Percentiles rank a stretch among this genome's conserved stretches.
These are phyloP conservation scores for Tuber borchii DNA, from an alignment of 495 filamentous ascomycete species.

Conservation along the genomic window DNA sequence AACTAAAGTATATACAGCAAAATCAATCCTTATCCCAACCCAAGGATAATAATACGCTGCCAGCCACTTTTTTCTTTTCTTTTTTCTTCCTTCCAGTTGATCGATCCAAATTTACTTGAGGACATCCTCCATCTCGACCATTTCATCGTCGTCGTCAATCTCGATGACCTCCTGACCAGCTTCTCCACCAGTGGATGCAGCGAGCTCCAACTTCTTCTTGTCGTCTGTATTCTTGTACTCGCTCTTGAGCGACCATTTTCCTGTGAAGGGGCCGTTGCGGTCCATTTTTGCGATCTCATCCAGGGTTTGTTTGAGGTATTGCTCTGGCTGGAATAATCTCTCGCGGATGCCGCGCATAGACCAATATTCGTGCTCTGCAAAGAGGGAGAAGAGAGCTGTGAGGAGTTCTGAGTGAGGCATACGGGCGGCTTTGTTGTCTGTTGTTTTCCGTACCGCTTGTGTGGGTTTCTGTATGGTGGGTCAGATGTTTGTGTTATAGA, in stretches of 20 bases:
- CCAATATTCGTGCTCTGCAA: constrained; percentile 82
- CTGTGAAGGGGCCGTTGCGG: constrained; percentile 71
- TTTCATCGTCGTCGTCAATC: constrained; percentile 55
- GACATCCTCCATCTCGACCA: constrained; percentile 71
- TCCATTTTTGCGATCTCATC: constrained; percentile 75
- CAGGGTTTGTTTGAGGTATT: constrained; percentile 77
- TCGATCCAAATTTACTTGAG: constrained; percentile 29
- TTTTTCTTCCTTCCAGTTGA: not conserved
- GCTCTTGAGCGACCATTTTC: constrained; percentile 71
- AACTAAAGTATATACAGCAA: constrained; percentile 3
- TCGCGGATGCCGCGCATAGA: constrained; percentile 71
- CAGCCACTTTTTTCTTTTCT: not conserved
- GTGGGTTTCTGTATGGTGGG: constrained; percentile 44
- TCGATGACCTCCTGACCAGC: constrained; percentile 45
- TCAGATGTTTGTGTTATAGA: constrained; percentile 9
- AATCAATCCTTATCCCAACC: not conserved
- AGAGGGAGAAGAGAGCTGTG: constrained; percentile 72
- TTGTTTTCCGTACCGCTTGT: constrained; percentile 44
- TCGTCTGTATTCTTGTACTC: constrained; percentile 55
- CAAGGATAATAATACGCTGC: not conserved
- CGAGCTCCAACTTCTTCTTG: constrained; percentile 46
- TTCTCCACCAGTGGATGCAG: constrained; percentile 50
- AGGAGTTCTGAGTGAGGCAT: constrained; percentile 80
- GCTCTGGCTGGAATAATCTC: constrained; percentile 73
- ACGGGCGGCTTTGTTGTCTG: constrained; percentile 57